Base-by-base conservation (phyloP, 2,329 filamentous ascomycete genomes). In the Alternaria sp. region DNA sequence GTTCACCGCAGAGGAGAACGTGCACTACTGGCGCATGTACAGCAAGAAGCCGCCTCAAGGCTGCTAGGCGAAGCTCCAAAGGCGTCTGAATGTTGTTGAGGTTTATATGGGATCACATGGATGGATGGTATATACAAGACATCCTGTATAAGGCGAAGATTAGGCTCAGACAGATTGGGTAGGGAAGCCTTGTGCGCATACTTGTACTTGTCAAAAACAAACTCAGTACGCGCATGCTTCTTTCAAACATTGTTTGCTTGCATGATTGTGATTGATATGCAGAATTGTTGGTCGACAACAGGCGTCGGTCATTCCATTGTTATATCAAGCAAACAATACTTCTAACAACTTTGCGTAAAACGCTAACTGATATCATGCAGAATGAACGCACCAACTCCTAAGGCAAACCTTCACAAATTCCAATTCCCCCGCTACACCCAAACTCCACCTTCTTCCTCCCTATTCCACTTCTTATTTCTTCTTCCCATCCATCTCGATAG, bases 401-500 rank as follows among this genome's bases (percentile, higher is more conserved):
- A 16, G 5, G 14, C 32, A 36, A 7, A 7, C 4, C 5, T 8
- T 18, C 5, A 5, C 9, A n/a, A 16, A 16, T 16, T 16, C 11
- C 32, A 34, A 2, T 4, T 3, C 12, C 14, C 1, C 32, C 4
- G 12, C 14, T 6, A 36, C 32, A 7, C 32, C 11, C 6, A 36
- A 38, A 12, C 6, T 32, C 51, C 12, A 34, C 41, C 3, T 2
- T 2, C 43, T 8, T 11, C 1, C n/a, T 3, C 26, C n/a, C 9
- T 46, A 12, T 18, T 4, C 5, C 11, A 14, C 3, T 8, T 3
- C 26, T 47, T 2, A 47, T 18, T 41, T 51, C 8, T 6, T 18
- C 47, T 47, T 62, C 14, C 39, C 43, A 28, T 62, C 48, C 63
- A 71, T 67, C 54, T 67, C 61, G 49, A 70, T 49, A n/a, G 68